Evolutionary conservation across 2,329 filamentous ascomycete genomes (phyloP).

Genomic region (Pseudocercospora eumusae): DNA sequence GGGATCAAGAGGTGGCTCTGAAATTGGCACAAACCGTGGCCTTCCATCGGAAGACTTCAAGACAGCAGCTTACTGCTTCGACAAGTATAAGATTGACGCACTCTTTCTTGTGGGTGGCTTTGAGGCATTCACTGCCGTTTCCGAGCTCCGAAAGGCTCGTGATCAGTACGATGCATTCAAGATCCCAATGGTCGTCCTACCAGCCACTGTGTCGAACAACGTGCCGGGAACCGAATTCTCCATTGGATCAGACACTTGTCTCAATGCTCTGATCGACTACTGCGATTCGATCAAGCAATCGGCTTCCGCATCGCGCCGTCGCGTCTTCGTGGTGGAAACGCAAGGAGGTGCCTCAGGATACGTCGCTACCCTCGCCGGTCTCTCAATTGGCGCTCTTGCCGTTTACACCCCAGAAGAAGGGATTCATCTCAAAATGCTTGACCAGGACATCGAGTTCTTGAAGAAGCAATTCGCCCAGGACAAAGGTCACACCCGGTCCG

Average conservation of each 20-base stretch:
- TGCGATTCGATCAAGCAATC: conserved; percentile 98
- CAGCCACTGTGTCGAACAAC: conserved; percentile 98
- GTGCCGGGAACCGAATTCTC: conserved; percentile 97
- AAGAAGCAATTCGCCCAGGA: conserved; percentile 83
- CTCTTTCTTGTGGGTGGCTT: conserved; percentile 89
- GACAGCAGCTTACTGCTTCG: conserved; percentile 77
- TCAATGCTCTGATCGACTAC: conserved; percentile 92
- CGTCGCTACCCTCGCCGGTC: conserved; percentile 83
- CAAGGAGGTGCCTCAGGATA: conserved; percentile 95
- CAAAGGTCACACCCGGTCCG: conserved; percentile 82
- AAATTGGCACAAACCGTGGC: conserved; percentile 96
- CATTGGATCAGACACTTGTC: conserved; percentile 90
- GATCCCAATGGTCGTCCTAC: conserved; percentile 87
- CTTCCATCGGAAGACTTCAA: conserved; percentile 86
- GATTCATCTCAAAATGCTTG: conserved; percentile 89
- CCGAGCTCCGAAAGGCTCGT: conserved; percentile 79
- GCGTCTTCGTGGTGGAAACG: conserved; percentile 97
- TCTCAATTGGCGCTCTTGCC: conserved; percentile 86
- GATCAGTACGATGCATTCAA: conserved; percentile 79
- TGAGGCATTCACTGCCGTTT: conserved; percentile 90
- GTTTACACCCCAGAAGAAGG: conserved; percentile 98
- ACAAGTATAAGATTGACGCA: conserved; percentile 84
- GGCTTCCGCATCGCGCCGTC: conserved; percentile 85
- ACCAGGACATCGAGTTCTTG: conserved; percentile 83
- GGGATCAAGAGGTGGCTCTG: conserved; percentile 94